phyloP scores from a whole-genome alignment of 768 basidiomycete species.

The Crepidotus variabilis region DNA sequence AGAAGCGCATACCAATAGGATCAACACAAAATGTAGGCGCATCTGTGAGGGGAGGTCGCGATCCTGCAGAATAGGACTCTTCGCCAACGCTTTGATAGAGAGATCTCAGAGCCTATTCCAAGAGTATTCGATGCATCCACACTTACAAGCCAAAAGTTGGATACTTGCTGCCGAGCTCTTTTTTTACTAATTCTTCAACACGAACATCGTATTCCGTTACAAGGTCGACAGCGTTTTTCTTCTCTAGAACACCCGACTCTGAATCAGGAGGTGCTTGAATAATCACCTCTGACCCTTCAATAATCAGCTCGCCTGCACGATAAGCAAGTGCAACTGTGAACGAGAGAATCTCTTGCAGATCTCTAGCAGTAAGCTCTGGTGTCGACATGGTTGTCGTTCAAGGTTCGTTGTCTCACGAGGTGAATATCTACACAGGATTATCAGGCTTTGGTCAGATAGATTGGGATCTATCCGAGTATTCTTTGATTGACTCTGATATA shows the following conservation, averaged over 20 bases:
- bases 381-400: conserved; percentile 27
- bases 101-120: conserved; percentile 1
- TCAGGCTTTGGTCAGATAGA: too few relatives aligned
- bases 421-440: too few relatives aligned
- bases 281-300: conserved; percentile 75
- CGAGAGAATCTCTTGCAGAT: conserved; percentile 58
- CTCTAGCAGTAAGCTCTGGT: conserved; percentile 35
- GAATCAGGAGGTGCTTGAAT: conserved; percentile 43
- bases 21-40: conserved; percentile 95
- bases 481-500: too few relatives aligned
- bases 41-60: conserved; percentile 68
- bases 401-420: conserved; percentile 2
- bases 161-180: conserved; percentile 59
- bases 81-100: conserved; percentile 76
- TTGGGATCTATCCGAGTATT: too few relatives aligned
- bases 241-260: conserved; percentile 50
- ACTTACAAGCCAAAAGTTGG: conserved; percentile 83
- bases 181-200: conserved; percentile 83
- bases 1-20: conserved; percentile 66
- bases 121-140: neutral
- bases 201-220: conserved; percentile 94
- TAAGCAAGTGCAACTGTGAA: conserved; percentile 74
- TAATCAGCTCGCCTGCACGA: conserved; percentile 70
- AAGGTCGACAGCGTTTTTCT: conserved; percentile 92
- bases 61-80: conserved; percentile 83